These are phyloP conservation scores for Mycena amicta DNA, from an alignment of 768 basidiomycete species.

Conservation along the genomic window DNA sequence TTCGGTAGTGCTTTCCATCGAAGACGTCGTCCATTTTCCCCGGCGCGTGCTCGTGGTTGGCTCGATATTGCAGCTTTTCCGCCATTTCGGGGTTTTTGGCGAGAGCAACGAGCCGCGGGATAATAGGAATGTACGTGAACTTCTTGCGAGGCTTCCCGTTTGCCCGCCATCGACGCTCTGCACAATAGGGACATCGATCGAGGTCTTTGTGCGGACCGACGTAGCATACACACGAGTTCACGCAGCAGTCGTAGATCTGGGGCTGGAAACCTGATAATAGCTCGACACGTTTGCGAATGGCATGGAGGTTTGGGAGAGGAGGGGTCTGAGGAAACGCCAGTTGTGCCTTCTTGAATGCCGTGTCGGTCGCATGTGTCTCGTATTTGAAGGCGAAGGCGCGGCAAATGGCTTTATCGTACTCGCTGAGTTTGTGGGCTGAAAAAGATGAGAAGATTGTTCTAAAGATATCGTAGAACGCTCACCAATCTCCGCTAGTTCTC, in stretches of 20 bases:
- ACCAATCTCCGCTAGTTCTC: not conserved
- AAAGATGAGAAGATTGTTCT: not conserved
- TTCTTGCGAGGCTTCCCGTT: conserved; percentile 10
- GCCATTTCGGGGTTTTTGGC: conserved; percentile 25
- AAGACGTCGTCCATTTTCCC: conserved; percentile 37
- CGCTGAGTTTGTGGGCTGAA: conserved; percentile 18
- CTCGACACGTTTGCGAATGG: conserved; percentile 9
- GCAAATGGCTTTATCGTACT: conserved; percentile 25
- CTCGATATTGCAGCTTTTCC: conserved; percentile 29
- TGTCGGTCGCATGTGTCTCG: conserved; percentile 22
- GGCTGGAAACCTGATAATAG: conserved; percentile 31
- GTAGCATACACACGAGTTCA: conserved; percentile 35
- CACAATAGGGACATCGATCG: conserved; percentile 31
- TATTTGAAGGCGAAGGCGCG: conserved; percentile 24
- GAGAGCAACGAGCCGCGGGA: conserved; percentile 16
- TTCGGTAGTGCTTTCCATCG: conserved; percentile 33
- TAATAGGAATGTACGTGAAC: conserved; percentile 8
- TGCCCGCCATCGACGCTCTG: conserved; percentile 26
- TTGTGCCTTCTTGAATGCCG: not conserved
- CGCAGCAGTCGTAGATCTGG: conserved; percentile 32
- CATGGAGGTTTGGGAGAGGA: not conserved
- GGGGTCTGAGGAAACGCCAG: not conserved
- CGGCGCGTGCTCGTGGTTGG: conserved; percentile 22
- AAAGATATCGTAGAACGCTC: not conserved
- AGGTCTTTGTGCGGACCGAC: conserved; percentile 23